Conservation (phyloP, 768 basidiomycete genomes). For the Rhizopogon sp. region DNA sequence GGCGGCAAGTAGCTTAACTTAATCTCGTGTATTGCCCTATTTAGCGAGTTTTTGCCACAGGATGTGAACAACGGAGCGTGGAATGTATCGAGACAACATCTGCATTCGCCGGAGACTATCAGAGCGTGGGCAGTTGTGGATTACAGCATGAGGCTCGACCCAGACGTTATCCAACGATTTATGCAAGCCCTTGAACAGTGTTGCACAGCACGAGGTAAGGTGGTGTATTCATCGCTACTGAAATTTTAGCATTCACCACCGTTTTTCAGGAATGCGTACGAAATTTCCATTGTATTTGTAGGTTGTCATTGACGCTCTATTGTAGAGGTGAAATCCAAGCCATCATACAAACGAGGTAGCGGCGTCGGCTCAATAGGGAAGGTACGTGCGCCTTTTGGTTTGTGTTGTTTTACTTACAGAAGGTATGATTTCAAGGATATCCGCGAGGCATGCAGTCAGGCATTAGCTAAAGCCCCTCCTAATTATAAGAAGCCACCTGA, state of each 20-base stretch:
- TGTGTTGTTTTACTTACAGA: constrained; percentile 6
- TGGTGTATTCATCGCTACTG: neutral
- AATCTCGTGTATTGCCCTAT: neutral
- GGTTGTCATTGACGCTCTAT: neutral
- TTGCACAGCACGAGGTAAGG: constrained; percentile 26
- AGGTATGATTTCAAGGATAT: constrained; percentile 6
- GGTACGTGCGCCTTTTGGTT: neutral
- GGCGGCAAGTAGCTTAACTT: neutral
- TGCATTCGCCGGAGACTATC: constrained; percentile 23
- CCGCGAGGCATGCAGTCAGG: constrained; percentile 8
- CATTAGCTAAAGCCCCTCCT: neutral
- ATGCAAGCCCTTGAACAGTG: constrained; percentile 20
- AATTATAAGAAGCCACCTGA: constrained; percentile 7
- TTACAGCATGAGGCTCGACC: constrained; percentile 13
- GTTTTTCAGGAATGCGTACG: constrained; percentile 21
- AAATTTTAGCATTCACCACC: neutral
- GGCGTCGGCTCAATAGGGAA: neutral
- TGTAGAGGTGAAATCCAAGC: neutral
- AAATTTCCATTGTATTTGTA: neutral
- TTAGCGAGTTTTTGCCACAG: constrained; percentile 9
- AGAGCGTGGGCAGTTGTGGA: constrained; percentile 34
- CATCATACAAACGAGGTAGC: constrained; percentile 3
- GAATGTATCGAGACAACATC: constrained; percentile 30
- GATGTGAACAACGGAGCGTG: constrained; percentile 26
- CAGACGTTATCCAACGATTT: constrained; percentile 10